Base-by-base conservation (phyloP, 2,329 filamentous ascomycete species). In the Cryphonectria parasitica region DNA sequence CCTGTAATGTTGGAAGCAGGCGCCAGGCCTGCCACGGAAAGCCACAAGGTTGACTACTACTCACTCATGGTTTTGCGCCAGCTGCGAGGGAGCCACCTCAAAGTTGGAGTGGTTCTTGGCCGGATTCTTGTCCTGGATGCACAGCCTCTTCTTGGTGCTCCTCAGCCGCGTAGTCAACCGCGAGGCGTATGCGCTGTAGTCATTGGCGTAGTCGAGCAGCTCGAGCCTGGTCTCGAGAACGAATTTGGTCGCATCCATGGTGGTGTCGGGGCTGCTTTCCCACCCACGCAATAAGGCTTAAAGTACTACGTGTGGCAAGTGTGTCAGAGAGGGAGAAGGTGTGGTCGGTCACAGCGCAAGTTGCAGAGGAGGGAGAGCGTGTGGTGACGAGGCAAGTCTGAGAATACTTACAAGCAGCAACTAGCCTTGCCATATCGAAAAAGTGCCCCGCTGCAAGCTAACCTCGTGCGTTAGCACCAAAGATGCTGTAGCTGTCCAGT, bases 221-320 rank as follows among this genome's bases (percentile, higher is more conserved):
- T 92, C 89, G 79, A 97, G 92, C 74, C 96, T 88, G 74, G 92
- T 90, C 67, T 90, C 89, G 77, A 94, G 88, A 75, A 98, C 85
- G 74, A 93, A 95, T 75, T 89, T 89, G 69, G 96, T 98, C 81
- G 98, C 93, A 74, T 98, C 93, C 95, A 98, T 98, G 73, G 70
- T 77, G 68, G 65, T 58, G 43, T 45, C 28, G 63, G 15, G 7
- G n/a, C 11, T 31, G 25, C 61, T 15, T 7, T 25, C 58, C 11
- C 61, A 63, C 8, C 10, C 11, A 41, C 25, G 25, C 10, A 39
- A 41, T n/a, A 3, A 63, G n/a, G 36, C 19, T 25, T 15, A 10
- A 63, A 3, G 19, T 3, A 39, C 41, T 4, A 17, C 19, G 61
- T 13, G 25, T 6, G 36, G 0, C n/a, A 39, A 63, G 2, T 39